Evolutionary conservation across 208 protist genomes (phyloP).

Genomic region (Crithidia sp.): DNA sequence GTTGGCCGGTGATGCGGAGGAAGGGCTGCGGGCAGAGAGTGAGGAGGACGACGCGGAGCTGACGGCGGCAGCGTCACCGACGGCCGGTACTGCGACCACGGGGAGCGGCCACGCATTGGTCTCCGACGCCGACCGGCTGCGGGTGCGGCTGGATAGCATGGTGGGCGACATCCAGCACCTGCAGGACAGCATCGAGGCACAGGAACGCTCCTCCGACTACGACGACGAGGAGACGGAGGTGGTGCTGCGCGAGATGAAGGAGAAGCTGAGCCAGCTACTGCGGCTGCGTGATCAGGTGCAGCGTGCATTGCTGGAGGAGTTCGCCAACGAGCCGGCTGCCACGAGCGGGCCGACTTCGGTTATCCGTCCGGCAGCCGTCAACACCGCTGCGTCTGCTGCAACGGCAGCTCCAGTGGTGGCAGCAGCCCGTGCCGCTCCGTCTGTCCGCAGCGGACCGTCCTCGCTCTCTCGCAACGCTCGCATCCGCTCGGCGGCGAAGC

Average conservation of each 20-base stretch:
- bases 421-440: not conserved
- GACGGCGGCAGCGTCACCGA: not conserved
- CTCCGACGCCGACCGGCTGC: constrained; percentile 61
- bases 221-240: constrained; percentile 73
- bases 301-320: constrained; percentile 44
- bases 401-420: constrained; percentile 11
- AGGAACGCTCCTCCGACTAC: constrained; percentile 54
- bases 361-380: constrained; percentile 12
- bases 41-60: constrained; percentile 17
- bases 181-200: constrained; percentile 65
- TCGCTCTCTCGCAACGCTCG: not conserved
- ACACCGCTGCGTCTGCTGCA: not conserved
- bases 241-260: constrained; percentile 75
- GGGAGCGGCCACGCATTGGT: not conserved
- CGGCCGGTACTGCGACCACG: too few species aligned
- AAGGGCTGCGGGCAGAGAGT: not conserved
- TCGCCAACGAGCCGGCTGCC: constrained; percentile 11
- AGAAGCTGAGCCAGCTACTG: constrained; percentile 82
- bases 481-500: constrained; percentile 29
- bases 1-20: constrained; percentile 1
- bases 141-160: constrained; percentile 69
- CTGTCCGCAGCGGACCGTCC: constrained; percentile 5
- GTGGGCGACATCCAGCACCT: constrained; percentile 80
- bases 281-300: constrained; percentile 82
- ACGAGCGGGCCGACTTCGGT: constrained; percentile 14